Evolutionary conservation across 306 rosid species (phyloP).

Genomic region (Lathyrus sativus): DNA sequence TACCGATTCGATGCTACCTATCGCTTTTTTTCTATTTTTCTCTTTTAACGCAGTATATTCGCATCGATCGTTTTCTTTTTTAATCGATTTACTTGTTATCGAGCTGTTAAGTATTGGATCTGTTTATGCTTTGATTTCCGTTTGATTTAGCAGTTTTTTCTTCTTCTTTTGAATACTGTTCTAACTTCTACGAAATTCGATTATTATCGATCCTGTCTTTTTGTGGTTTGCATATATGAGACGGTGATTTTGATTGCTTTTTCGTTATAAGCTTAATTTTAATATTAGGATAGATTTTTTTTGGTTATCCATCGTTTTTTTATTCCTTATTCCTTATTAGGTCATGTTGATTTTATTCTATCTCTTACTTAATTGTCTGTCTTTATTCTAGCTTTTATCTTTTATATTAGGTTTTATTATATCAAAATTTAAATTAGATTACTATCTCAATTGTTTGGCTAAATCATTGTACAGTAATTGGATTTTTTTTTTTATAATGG

Average conservation of each 20-base stretch:
- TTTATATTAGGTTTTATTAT: neutral
- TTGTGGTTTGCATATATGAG: neutral
- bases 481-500: too few species aligned
- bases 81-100: conserved; percentile 8
- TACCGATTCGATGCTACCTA: neutral
- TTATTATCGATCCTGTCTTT: neutral
- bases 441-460: too few species aligned
- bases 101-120: conserved; percentile 37
- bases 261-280: neutral
- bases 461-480: too few species aligned
- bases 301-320: neutral
- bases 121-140: neutral
- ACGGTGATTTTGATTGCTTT: neutral
- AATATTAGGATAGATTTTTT: neutral
- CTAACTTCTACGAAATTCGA: neutral
- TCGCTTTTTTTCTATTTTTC: neutral
- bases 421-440: neutral
- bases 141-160: neutral
- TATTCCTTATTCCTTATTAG: neutral
- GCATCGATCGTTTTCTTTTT: neutral
- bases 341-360: neutral
- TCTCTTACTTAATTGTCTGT: neutral
- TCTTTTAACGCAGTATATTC: neutral
- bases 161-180: neutral
- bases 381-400: neutral